Conservation (phyloP, 768 basidiomycete genomes). For the Leccinum longicurvipes region DNA sequence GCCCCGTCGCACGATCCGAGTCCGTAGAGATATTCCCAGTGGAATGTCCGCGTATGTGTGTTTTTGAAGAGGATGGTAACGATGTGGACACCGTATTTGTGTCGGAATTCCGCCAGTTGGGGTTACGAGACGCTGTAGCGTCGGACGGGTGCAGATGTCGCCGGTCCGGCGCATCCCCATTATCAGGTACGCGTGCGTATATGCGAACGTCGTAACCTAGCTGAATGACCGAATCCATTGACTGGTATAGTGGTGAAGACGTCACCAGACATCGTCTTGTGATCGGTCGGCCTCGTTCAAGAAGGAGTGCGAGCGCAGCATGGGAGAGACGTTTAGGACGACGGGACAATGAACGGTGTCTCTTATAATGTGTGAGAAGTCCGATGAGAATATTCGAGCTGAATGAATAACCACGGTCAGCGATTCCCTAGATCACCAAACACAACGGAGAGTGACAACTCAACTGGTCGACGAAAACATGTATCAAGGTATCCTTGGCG, state of each 20-base stretch:
- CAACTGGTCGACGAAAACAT: constrained; percentile 46
- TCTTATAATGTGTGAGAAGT: constrained; percentile 66
- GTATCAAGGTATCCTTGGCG: constrained; percentile 33
- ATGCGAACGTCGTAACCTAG: constrained; percentile 75
- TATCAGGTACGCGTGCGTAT: constrained; percentile 67
- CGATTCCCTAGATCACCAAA: not conserved
- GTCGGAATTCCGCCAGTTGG: constrained; percentile 24
- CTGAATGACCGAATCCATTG: constrained; percentile 66
- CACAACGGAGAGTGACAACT: constrained; percentile 12
- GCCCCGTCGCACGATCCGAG: constrained; percentile 18
- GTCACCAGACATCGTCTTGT: constrained; percentile 74
- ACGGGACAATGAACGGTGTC: constrained; percentile 40
- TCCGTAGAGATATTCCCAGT: constrained; percentile 26
- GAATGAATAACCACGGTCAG: constrained; percentile 10
- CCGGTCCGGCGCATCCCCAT: constrained; percentile 60
- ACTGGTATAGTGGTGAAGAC: constrained; percentile 81
- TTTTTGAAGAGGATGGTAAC: constrained; percentile 3
- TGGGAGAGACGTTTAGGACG: constrained; percentile 63
- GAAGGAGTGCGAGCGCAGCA: constrained; percentile 68
- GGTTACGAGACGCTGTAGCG: constrained; percentile 9
- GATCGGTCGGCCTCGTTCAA: constrained; percentile 79
- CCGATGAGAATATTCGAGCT: constrained; percentile 90
- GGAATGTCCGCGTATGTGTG: constrained; percentile 15
- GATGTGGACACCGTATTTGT: not conserved
- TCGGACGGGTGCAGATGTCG: constrained; percentile 16